These are phyloP conservation scores for Saccharomycopsis amapae DNA, from an alignment of 805 yeast genomes.

Conservation along the genomic window DNA sequence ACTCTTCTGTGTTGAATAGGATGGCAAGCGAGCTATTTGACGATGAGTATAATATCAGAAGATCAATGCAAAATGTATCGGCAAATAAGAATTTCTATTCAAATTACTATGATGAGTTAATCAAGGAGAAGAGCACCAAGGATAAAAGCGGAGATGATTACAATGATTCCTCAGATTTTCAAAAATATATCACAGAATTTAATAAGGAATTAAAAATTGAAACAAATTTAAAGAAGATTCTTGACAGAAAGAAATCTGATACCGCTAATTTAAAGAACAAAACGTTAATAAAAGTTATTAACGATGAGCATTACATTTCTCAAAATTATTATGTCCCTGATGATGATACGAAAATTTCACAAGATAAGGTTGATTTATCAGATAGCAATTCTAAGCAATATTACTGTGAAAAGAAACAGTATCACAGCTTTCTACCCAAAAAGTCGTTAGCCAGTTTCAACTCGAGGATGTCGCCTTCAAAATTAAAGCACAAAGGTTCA, in stretches of 20 bases:
- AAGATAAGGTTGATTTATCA: not conserved
- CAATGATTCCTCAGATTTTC: constrained; percentile 16
- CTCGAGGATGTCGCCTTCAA: not conserved
- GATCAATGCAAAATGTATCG: constrained; percentile 4
- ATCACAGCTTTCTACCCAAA: not conserved
- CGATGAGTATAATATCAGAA: constrained; percentile 8
- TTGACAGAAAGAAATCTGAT: constrained; percentile 3
- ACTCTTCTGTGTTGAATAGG: constrained; percentile 12
- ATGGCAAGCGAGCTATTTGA: constrained; percentile 16
- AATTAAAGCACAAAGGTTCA: not conserved
- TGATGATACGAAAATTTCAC: not conserved
- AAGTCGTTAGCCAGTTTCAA: not conserved
- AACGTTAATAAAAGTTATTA: constrained; percentile 6
- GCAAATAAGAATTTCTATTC: constrained; percentile 13
- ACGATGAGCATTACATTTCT: constrained; percentile 5
- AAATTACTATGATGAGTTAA: constrained; percentile 13
- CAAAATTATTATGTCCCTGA: constrained; percentile 10
- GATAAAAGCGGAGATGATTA: constrained; percentile 1
- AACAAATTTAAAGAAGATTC: constrained; percentile 2
- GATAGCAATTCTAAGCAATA: not conserved
- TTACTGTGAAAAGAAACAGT: not conserved
- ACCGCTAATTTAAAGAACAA: not conserved
- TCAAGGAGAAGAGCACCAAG: not conserved
- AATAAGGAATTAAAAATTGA: constrained; percentile 16
- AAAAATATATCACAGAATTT: constrained; percentile 17